Conservation (phyloP, 805 yeast genomes). For the Yamadazyma philogaea region DNA sequence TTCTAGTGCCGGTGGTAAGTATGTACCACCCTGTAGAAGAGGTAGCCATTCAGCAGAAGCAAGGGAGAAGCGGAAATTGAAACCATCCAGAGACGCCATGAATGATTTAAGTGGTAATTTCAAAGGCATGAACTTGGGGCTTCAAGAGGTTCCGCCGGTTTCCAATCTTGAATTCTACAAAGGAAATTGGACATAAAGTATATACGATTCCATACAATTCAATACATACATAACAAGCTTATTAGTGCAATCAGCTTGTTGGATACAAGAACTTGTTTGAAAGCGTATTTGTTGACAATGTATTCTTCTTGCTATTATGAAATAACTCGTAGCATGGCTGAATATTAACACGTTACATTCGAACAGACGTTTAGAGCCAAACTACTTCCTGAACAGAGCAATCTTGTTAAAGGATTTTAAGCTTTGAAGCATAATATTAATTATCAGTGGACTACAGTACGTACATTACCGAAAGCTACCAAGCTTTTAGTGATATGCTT, state of each 20-base stretch:
- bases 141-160: slow-evolving; percentile 4
- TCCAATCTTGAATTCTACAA: slow-evolving; percentile 6
- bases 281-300: too few species aligned
- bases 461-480: too few species aligned
- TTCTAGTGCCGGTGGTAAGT: slow-evolving; percentile 46
- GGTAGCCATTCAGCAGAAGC: slow-evolving; percentile 34
- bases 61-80: slow-evolving; percentile 4
- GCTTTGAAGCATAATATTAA: too few species aligned
- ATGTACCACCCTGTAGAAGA: slow-evolving; percentile 71
- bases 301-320: too few species aligned
- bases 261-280: neutral
- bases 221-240: neutral
- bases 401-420: too few species aligned
- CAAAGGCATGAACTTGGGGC: slow-evolving; percentile 4
- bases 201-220: neutral
- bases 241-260: neutral
- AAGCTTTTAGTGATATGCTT: too few species aligned
- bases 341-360: too few species aligned
- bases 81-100: neutral
- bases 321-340: too few species aligned
- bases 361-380: too few species aligned
- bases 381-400: too few species aligned
- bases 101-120: slow-evolving; percentile 1
- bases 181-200: slow-evolving; percentile 4
- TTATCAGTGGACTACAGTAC: too few species aligned